phyloP scores from a whole-genome alignment of 1,284 basidiomycete genomes.

The Microbotryum scabiosae region DNA sequence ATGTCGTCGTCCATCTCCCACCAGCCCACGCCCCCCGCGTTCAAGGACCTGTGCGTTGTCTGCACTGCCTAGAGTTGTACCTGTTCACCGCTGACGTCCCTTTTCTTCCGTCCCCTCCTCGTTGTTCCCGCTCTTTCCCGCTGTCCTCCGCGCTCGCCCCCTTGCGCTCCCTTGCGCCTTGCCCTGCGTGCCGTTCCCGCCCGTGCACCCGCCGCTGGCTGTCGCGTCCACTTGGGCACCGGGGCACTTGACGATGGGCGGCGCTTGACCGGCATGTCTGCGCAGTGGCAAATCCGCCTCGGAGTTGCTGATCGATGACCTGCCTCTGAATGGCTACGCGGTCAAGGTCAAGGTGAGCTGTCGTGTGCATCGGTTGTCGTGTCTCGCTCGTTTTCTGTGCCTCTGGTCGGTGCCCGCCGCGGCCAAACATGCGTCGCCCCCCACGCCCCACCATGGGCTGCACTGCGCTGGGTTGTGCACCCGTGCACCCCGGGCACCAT shows the following conservation, averaged over 20 bases:
- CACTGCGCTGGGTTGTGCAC: too few species aligned
- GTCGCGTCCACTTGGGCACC: background rate
- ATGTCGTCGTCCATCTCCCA: background rate
- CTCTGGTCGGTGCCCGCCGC: too few species aligned
- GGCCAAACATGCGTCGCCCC: background rate
- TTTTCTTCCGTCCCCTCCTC: too few species aligned
- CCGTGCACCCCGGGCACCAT: too few species aligned
- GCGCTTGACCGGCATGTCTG: background rate
- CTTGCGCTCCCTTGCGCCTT: background rate
- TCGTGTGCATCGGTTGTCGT: background rate
- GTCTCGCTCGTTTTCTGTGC: background rate
- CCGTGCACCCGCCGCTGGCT: background rate
- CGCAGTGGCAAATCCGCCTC: slow-evolving; percentile 79
- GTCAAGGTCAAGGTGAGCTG: slow-evolving; percentile 38
- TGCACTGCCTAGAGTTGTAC: too few species aligned
- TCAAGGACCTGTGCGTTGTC: background rate
- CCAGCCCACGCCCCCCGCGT: slow-evolving; percentile 3
- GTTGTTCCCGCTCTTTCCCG: too few species aligned
- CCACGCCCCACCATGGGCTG: background rate
- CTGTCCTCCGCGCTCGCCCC: too few species aligned
- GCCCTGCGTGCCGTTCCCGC: background rate
- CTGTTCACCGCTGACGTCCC: too few species aligned
- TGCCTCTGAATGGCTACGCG: slow-evolving; percentile 63
- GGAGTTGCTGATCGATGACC: slow-evolving; percentile 91
- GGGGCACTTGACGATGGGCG: background rate